Base-by-base conservation (phyloP, 2,329 filamentous ascomycete genomes). In the Lachnellula occidentalis region DNA sequence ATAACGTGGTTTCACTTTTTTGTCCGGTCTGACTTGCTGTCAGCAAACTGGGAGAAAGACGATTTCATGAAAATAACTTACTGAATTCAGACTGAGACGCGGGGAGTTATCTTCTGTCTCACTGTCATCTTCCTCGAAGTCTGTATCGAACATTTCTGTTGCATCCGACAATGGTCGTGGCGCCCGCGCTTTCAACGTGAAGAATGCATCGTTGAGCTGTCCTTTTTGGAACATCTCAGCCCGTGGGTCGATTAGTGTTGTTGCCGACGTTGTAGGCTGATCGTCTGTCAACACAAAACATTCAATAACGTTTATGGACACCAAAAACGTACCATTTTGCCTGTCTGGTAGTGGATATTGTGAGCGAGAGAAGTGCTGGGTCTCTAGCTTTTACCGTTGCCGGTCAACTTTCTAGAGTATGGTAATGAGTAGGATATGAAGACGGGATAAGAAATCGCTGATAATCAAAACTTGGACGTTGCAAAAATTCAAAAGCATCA, bases 1-100 rank as follows among this genome's bases (percentile, higher is more conserved):
- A 95, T 37, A 94, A 77, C 2, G 92, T 95, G 3, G 90, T 92
- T 67, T 92, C 83, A 74, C 90, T 95, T 56, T 82, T 83, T 65
- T 88, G 81, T 64, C 79, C 80, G 58, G 81, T 78, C 87, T 91
- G 64, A 21, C 41, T 45, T 42, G 34, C 34, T 51, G 36, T 56
- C 8, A 54, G 42, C 58, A 50, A 61, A 54, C 17, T 54, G 51
- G 45, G 37, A n/a, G n/a, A n/a, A 7, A 48, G 66, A 61, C 51
- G 58, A 46, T 37, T 37, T 37, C 45, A 31, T 37, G 19, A 9
- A 43, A 31, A 12, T 15, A 14, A 74, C 87, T 71, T 78, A 91
- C 88, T 55, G 88, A 91, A 64, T 88, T 81, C 58, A 88, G 71
- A 72, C 86, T 90, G 53, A 79, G 72, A 34, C 86, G 79, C 12